Evolutionary conservation across 164 flowering plant species (phyloP).

Genomic region (Chloranthus sessilifolius): DNA sequence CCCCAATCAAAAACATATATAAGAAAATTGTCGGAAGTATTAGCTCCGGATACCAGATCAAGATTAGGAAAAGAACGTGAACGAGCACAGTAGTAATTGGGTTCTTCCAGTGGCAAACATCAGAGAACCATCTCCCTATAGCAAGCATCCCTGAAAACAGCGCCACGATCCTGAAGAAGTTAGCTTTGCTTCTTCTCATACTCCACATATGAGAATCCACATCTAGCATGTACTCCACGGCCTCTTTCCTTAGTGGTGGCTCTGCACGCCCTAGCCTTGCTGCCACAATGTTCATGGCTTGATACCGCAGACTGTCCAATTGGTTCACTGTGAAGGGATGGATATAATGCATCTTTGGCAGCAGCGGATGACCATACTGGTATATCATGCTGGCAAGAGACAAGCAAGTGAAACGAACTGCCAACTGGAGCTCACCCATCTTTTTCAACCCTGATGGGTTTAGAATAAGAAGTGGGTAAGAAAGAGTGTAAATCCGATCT

Average conservation of each 20-base stretch:
- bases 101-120: constrained; percentile 49
- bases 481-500: constrained; percentile 38
- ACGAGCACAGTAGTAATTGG: constrained; percentile 50
- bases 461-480: constrained; percentile 51
- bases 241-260: constrained; percentile 53
- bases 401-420: constrained; percentile 42
- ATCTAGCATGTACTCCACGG: constrained; percentile 64
- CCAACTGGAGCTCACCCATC: constrained; percentile 53
- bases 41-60: constrained; percentile 53
- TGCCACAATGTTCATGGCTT: constrained; percentile 53
- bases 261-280: constrained; percentile 49
- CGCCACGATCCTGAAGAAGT: constrained; percentile 53
- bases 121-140: constrained; percentile 32
- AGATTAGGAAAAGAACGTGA: constrained; percentile 42
- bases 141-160: constrained; percentile 37
- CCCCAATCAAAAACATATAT: constrained; percentile 54
- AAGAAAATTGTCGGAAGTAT: constrained; percentile 50
- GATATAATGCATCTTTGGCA: constrained; percentile 58
- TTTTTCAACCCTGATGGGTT: constrained; percentile 56
- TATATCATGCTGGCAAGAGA: constrained; percentile 43
- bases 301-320: constrained; percentile 39
- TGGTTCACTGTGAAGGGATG: constrained; percentile 56
- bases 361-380: constrained; percentile 39
- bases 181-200: constrained; percentile 63
- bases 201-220: constrained; percentile 64